Evolutionary conservation across 306 rosid genomes (phyloP).

Genomic region (Hippophae gyantsensis): DNA sequence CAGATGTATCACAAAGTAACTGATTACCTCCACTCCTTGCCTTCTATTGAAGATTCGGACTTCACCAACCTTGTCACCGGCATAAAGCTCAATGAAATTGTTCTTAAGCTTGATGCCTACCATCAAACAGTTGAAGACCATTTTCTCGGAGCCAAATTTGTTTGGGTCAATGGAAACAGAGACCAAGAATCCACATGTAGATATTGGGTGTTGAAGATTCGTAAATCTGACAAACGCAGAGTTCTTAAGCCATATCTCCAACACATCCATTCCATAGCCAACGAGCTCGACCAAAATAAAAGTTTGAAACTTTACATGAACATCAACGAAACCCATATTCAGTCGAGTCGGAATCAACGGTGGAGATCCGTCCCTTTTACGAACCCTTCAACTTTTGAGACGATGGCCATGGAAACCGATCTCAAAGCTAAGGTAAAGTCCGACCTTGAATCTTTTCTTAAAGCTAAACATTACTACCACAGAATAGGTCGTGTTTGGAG

Average conservation of each 20-base stretch:
- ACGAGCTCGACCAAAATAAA: slow-evolving; percentile 37
- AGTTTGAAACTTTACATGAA: slow-evolving; percentile 50
- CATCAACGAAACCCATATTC: not conserved
- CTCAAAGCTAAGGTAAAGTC: slow-evolving; percentile 62
- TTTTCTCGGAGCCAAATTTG: slow-evolving; percentile 57
- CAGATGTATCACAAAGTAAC: slow-evolving; percentile 46
- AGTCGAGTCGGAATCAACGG: slow-evolving; percentile 7
- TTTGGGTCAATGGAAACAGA: slow-evolving; percentile 34
- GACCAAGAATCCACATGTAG: slow-evolving; percentile 6
- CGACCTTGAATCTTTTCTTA: slow-evolving; percentile 75
- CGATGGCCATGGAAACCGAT: slow-evolving; percentile 72
- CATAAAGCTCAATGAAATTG: slow-evolving; percentile 53
- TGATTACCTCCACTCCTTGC: slow-evolving; percentile 63
- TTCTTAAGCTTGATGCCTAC: slow-evolving; percentile 46
- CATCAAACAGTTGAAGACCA: slow-evolving; percentile 44
- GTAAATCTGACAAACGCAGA: slow-evolving; percentile 64
- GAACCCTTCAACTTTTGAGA: slow-evolving; percentile 79
- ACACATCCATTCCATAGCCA: slow-evolving; percentile 69
- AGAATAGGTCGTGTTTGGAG: slow-evolving; percentile 79
- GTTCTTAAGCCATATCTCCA: slow-evolving; percentile 64
- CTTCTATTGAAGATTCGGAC: slow-evolving; percentile 69
- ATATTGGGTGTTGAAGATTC: slow-evolving; percentile 37
- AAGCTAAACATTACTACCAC: slow-evolving; percentile 53
- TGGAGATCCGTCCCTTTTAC: slow-evolving; percentile 67
- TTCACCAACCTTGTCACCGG: slow-evolving; percentile 63